Percentiles rank a stretch among this genome's conserved stretches.
Evolutionary conservation across 192 early-diverging fungal genomes (phyloP).

Genomic region (Rhizophagus prolifer): DNA sequence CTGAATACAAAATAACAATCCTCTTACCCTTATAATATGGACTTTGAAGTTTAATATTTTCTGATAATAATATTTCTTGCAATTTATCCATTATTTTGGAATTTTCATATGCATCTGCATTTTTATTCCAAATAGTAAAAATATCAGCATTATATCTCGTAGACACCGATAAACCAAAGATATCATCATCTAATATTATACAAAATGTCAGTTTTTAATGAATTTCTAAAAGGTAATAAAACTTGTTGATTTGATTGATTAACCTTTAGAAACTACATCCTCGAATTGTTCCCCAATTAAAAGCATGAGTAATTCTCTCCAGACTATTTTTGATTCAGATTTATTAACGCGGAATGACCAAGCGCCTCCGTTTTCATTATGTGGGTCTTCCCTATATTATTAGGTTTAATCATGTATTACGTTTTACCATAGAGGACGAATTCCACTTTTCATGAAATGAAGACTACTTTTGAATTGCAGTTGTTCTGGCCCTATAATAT

Average conservation of each 20-base stretch:
- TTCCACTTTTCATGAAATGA: conserved; percentile 51
- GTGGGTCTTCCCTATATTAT: conserved; percentile 42
- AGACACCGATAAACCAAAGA: conserved; percentile 47
- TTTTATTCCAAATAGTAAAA: conserved; percentile 53
- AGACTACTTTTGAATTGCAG: conserved; percentile 40
- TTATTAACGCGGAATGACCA: conserved; percentile 51
- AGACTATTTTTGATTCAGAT: conserved; percentile 42
- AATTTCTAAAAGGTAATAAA: background rate
- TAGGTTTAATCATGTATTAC: background rate
- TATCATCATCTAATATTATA: conserved; percentile 39
- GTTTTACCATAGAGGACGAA: conserved; percentile 47
- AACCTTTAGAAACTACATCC: conserved; percentile 43
- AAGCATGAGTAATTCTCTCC: conserved; percentile 51
- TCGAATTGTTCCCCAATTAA: conserved; percentile 53
- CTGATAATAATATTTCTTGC: conserved; percentile 27
- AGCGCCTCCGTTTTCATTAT: conserved; percentile 51
- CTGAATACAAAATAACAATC: background rate
- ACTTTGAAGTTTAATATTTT: conserved; percentile 40
- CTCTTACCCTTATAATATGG: conserved; percentile 50
- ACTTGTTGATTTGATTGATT: background rate
- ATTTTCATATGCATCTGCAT: conserved; percentile 36
- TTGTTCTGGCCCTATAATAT: conserved; percentile 49
- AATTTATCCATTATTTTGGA: conserved; percentile 45
- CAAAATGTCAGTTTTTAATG: background rate
- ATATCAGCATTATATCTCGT: conserved; percentile 50